phyloP scores from a whole-genome alignment of 2,329 filamentous ascomycete genomes.

The Aphanoascus verrucosus region DNA sequence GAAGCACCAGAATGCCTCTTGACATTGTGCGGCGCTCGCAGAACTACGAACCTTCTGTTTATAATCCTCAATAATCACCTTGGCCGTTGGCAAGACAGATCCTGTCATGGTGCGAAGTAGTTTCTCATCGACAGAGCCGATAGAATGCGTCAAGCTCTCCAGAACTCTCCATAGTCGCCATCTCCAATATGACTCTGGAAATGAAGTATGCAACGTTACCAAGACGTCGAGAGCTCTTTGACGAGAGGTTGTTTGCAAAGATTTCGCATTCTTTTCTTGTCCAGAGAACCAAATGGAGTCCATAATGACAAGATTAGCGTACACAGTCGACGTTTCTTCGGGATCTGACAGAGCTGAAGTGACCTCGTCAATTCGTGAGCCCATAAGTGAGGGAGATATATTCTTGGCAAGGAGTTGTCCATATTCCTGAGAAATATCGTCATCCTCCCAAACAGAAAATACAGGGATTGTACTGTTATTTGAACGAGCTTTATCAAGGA shows the following conservation, averaged over 20 bases:
- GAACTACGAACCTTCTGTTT: constrained; percentile 20
- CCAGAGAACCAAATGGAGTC: constrained; percentile 28
- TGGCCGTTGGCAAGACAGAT: constrained; percentile 23
- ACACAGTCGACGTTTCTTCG: constrained; percentile 21
- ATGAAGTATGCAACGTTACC: constrained; percentile 23
- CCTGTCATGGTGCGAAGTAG: constrained; percentile 17
- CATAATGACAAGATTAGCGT: constrained; percentile 28
- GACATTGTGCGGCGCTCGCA: constrained; percentile 16
- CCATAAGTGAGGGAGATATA: constrained; percentile 23
- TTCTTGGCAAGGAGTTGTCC: constrained; percentile 26
- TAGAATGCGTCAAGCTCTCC: constrained; percentile 25
- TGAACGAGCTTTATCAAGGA: constrained; percentile 27
- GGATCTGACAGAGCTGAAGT: neutral
- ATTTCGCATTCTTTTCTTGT: constrained; percentile 16
- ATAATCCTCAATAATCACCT: constrained; percentile 24
- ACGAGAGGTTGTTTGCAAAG: neutral
- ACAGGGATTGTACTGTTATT: constrained; percentile 17
- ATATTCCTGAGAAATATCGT: constrained; percentile 32
- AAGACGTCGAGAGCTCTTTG: constrained; percentile 3
- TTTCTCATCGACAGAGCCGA: constrained; percentile 18
- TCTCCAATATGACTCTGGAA: constrained; percentile 27
- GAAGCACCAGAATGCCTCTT: constrained; percentile 32
- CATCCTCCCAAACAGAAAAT: constrained; percentile 38
- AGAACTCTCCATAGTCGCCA: constrained; percentile 35
- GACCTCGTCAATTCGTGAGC: constrained; percentile 22